Conservation (phyloP, 108 stramenopile genomes). For the Skeletonema grethae region DNA sequence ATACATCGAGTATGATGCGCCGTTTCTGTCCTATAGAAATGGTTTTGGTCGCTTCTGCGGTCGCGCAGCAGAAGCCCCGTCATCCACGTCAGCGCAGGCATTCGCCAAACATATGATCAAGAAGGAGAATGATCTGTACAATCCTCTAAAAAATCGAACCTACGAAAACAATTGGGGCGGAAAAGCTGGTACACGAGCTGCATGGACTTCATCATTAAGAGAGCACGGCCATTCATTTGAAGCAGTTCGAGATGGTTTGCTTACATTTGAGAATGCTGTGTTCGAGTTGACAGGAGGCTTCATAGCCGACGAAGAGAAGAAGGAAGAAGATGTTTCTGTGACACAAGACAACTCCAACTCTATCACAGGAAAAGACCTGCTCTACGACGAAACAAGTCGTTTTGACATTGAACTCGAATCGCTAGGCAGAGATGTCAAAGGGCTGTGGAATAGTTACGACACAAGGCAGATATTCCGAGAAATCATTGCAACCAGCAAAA, state of each 20-base stretch:
- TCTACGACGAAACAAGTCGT: constrained; percentile 59
- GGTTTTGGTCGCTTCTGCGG: constrained; percentile 73
- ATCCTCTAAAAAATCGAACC: constrained; percentile 64
- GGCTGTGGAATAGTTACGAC: constrained; percentile 75
- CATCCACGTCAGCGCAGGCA: constrained; percentile 61
- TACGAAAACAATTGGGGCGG: constrained; percentile 89
- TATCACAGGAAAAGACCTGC: constrained; percentile 52
- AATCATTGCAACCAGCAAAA: constrained; percentile 60
- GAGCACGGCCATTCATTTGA: constrained; percentile 75
- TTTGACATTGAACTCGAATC: constrained; percentile 87
- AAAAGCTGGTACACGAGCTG: constrained; percentile 73
- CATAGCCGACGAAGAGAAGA: constrained; percentile 19
- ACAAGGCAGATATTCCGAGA: constrained; percentile 77
- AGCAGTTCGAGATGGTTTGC: constrained; percentile 65
- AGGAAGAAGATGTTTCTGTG: neutral
- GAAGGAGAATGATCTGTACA: constrained; percentile 78
- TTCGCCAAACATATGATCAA: constrained; percentile 82
- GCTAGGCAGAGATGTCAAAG: constrained; percentile 61
- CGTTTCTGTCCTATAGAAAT: constrained; percentile 76
- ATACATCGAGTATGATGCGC: constrained; percentile 78
- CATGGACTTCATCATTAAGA: constrained; percentile 81
- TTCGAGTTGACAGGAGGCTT: constrained; percentile 72
- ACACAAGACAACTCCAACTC: constrained; percentile 8
- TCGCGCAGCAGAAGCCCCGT: constrained; percentile 75
- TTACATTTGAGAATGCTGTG: constrained; percentile 82